Evolutionary conservation across 192 early-diverging fungal genomes (phyloP).

Genomic region (Physocladia obscura): DNA sequence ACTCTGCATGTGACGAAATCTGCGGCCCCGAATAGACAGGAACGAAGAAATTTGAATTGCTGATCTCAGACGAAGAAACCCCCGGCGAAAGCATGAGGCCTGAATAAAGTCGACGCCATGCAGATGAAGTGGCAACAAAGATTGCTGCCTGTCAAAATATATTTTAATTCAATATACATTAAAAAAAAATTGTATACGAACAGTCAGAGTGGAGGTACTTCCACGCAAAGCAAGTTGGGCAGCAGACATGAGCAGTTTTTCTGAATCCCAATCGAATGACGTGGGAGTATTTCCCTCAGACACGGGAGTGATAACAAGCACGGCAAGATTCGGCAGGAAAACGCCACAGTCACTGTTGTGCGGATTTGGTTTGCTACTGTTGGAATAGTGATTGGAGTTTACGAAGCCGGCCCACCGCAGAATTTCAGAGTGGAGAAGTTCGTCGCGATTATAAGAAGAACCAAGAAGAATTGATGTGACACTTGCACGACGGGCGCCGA

Average conservation of each 20-base stretch:
- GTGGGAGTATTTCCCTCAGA: not conserved
- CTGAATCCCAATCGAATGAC: not conserved
- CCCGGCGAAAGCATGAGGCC: slow-evolving; percentile 30
- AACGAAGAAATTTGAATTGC: too few species aligned
- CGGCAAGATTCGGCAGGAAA: not conserved
- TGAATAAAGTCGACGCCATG: slow-evolving; percentile 34
- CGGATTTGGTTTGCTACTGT: too few species aligned
- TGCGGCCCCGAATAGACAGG: too few species aligned
- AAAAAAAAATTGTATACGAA: not conserved
- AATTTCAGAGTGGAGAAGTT: not conserved
- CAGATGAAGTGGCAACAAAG: slow-evolving; percentile 34
- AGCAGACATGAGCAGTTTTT: not conserved
- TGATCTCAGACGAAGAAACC: too few species aligned
- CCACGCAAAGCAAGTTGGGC: slow-evolving; percentile 5
- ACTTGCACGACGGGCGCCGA: not conserved
- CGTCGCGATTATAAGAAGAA: not conserved
- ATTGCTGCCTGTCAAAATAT: slow-evolving; percentile 12
- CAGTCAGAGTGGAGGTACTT: too few species aligned
- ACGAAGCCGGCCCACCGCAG: not conserved
- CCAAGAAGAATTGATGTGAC: too few species aligned
- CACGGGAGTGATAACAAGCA: not conserved
- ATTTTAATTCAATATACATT: not conserved
- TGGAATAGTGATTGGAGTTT: too few species aligned
- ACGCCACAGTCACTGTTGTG: too few species aligned
- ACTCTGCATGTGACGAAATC: not conserved